Evolutionary conservation across 257 asterid species (phyloP).

Genomic region (Nicotiana sylvestris): DNA sequence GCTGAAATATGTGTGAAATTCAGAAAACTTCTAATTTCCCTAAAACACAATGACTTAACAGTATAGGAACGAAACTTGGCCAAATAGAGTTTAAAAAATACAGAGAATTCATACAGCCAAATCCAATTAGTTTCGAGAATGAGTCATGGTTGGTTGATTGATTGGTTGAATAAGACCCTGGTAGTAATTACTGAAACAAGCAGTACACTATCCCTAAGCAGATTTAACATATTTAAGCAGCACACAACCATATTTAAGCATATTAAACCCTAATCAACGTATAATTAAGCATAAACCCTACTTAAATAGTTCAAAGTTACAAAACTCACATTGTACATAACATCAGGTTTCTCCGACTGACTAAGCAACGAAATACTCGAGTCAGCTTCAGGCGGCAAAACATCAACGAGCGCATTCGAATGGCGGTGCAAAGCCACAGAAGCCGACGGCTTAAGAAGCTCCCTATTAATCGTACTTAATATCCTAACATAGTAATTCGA

Average conservation of each 20-base stretch:
- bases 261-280: neutral
- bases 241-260: neutral
- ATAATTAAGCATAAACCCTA: neutral
- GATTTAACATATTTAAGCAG: neutral
- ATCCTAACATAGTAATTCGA: constrained; percentile 75
- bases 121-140: neutral
- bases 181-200: neutral
- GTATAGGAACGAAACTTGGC: neutral
- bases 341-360: constrained; percentile 87
- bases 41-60: neutral
- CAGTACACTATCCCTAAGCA: neutral
- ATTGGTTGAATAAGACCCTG: neutral
- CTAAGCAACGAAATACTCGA: constrained; percentile 77
- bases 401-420: constrained; percentile 76
- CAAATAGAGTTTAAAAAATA: neutral
- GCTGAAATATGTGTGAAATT: neutral
- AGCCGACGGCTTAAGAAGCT: constrained; percentile 75
- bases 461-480: constrained; percentile 69
- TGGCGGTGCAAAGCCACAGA: constrained; percentile 81
- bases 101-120: neutral
- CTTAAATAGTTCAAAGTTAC: neutral
- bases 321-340: constrained; percentile 52
- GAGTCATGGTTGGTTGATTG: neutral
- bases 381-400: constrained; percentile 80
- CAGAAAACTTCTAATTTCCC: neutral